A percentile compares a stretch with the other conserved stretches of the same genome.
phyloP scores from a whole-genome alignment of 2,329 filamentous ascomycete genomes.

The Cladosporium cucumerinum region DNA sequence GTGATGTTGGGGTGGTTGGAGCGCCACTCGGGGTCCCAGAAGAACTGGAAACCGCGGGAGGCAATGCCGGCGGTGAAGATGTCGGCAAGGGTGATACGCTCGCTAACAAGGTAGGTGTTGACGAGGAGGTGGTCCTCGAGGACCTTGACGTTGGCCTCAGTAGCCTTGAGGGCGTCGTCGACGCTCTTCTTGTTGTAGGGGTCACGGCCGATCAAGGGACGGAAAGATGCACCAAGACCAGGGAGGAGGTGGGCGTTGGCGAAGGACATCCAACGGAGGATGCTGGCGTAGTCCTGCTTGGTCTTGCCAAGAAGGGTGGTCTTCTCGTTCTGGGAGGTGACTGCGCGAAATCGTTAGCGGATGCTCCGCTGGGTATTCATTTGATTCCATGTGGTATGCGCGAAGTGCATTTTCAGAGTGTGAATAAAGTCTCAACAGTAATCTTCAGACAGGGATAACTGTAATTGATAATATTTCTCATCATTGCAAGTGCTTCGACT shows the following conservation, averaged over 20 bases:
- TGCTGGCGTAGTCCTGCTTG: slow-evolving; percentile 99
- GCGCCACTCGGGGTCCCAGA: slow-evolving; percentile 91
- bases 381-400: slow-evolving; percentile 2
- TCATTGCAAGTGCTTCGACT: slow-evolving; percentile 55
- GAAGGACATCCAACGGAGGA: slow-evolving; percentile 97
- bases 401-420: slow-evolving; percentile 62
- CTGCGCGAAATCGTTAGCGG: slow-evolving; percentile 48
- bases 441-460: slow-evolving; percentile 99
- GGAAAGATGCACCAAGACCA: slow-evolving; percentile 74
- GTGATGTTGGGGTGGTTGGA: slow-evolving; percentile 76
- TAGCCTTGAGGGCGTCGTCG: slow-evolving; percentile 70
- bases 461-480: slow-evolving; percentile 59
- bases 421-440: slow-evolving; percentile 82
- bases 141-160: slow-evolving; percentile 65
- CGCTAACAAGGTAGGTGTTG: slow-evolving; percentile 96
- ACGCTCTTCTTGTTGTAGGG: slow-evolving; percentile 98
- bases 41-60: slow-evolving; percentile 84
- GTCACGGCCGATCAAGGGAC: slow-evolving; percentile 74
- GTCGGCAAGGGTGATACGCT: slow-evolving; percentile 96
- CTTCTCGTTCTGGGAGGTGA: slow-evolving; percentile 99
- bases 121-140: slow-evolving; percentile 83
- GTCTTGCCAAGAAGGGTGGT: slow-evolving; percentile 98
- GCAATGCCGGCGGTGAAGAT: slow-evolving; percentile 77
- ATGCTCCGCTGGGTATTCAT: not conserved
- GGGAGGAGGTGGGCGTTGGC: slow-evolving; percentile 84